These are phyloP conservation scores for Vitis hybrid DNA, from an alignment of 177 flowering plant genomes.

Conservation along the genomic window DNA sequence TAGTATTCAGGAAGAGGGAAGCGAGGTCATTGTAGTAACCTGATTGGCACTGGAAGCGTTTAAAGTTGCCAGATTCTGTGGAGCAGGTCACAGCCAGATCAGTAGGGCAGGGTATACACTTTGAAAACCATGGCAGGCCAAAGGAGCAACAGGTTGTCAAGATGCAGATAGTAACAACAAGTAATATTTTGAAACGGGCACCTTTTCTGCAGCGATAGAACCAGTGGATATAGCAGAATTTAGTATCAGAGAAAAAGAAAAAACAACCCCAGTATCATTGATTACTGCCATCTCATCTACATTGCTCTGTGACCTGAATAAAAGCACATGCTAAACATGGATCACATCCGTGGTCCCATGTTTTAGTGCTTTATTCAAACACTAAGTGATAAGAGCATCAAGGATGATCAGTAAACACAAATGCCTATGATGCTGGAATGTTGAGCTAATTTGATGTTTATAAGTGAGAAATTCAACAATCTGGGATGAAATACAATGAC, in stretches of 20 bases:
- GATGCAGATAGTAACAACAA: constrained; percentile 32
- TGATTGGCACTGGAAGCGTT: constrained; percentile 37
- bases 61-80: constrained; percentile 37
- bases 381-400: too few relatives aligned
- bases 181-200: constrained; percentile 31
- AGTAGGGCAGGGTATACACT: constrained; percentile 42
- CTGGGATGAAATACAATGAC: constrained; percentile 10
- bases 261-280: neutral
- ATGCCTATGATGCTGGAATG: neutral
- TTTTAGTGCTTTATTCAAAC: too few relatives aligned
- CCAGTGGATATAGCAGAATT: neutral
- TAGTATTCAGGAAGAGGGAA: constrained; percentile 43
- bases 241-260: neutral
- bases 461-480: neutral
- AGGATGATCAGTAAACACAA: neutral
- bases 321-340: too few relatives aligned
- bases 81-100: constrained; percentile 29
- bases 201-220: constrained; percentile 36
- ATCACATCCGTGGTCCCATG: too few relatives aligned
- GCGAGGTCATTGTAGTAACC: constrained; percentile 52
- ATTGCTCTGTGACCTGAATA: too few relatives aligned
- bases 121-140: constrained; percentile 41
- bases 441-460: neutral
- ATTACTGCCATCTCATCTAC: too few relatives aligned
- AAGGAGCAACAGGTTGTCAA: constrained; percentile 38